Evolutionary conservation across 192 early-diverging fungal genomes (phyloP).

Genomic region (Dissophora ornata): DNA sequence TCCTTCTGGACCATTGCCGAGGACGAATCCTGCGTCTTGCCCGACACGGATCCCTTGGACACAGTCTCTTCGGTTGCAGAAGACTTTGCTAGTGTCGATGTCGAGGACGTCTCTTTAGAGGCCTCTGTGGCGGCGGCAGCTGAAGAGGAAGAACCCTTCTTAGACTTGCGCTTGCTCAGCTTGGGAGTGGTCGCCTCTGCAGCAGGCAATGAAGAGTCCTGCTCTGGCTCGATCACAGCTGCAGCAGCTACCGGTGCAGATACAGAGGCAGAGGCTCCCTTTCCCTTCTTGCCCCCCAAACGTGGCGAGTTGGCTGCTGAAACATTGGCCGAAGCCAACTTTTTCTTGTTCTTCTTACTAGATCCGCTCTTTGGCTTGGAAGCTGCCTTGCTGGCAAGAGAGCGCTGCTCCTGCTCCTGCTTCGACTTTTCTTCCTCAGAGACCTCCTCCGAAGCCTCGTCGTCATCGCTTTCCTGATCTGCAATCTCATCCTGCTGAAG

Average conservation of each 20-base stretch:
- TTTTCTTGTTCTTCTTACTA: slow-evolving; percentile 52
- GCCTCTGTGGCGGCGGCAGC: not conserved
- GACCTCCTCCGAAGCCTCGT: slow-evolving; percentile 22
- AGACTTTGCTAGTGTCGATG: not conserved
- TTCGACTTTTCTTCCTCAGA: slow-evolving; percentile 14
- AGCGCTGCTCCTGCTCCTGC: slow-evolving; percentile 15
- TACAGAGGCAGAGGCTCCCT: slow-evolving; percentile 11
- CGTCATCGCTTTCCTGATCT: slow-evolving; percentile 25
- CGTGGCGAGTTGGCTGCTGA: slow-evolving; percentile 49
- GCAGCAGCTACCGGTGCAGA: not conserved
- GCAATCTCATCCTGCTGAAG: slow-evolving; percentile 40
- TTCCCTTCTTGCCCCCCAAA: slow-evolving; percentile 45
- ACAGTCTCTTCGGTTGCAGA: not conserved
- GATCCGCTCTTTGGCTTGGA: slow-evolving; percentile 17
- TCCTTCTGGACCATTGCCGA: slow-evolving; percentile 35
- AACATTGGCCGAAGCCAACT: slow-evolving; percentile 18
- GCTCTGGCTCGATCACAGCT: slow-evolving; percentile 9
- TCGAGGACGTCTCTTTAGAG: not conserved
- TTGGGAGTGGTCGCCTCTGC: slow-evolving; percentile 29
- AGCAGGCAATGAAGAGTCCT: slow-evolving; percentile 16
- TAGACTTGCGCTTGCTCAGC: slow-evolving; percentile 36
- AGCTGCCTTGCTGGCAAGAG: slow-evolving; percentile 9
- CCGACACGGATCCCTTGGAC: not conserved
- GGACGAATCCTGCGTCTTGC: not conserved
- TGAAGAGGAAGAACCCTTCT: slow-evolving; percentile 7